Percentiles rank a stretch among this genome's conserved stretches.
Evolutionary conservation across 75 land plant genomes (phyloP).

Genomic region (Selaginella moellendorffii): DNA sequence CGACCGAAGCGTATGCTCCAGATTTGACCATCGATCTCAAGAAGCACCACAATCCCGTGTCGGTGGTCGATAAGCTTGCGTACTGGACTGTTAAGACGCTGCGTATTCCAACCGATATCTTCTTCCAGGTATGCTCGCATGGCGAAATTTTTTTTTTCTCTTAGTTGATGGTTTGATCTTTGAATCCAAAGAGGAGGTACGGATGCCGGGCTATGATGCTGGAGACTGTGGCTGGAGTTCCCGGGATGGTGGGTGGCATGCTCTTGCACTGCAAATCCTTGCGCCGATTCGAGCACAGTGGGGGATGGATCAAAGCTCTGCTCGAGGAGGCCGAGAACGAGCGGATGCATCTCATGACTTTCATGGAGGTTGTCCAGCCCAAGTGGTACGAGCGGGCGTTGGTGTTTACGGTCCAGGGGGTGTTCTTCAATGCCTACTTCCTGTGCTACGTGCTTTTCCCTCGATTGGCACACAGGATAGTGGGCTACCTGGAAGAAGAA

Average conservation of each 20-base stretch:
- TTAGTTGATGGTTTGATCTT: not conserved
- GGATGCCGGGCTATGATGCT: not conserved
- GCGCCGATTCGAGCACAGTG: slow-evolving; percentile 4
- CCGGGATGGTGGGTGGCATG: slow-evolving; percentile 39
- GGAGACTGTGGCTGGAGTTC: slow-evolving; percentile 29
- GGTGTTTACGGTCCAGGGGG: not conserved
- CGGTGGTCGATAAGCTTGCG: slow-evolving; percentile 2
- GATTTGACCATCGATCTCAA: slow-evolving; percentile 1
- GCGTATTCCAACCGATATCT: not conserved
- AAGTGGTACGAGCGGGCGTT: slow-evolving; percentile 6
- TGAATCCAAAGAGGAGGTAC: slow-evolving; percentile 3
- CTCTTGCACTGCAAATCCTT: slow-evolving; percentile 23
- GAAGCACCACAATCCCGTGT: not conserved
- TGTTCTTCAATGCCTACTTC: slow-evolving; percentile 8
- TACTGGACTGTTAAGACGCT: slow-evolving; percentile 5
- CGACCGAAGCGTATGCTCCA: not conserved
- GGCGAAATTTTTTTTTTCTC: not conserved
- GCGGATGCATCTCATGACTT: slow-evolving; percentile 7
- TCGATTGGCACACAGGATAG: not conserved
- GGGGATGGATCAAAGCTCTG: slow-evolving; percentile 7
- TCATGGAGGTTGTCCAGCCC: slow-evolving; percentile 4
- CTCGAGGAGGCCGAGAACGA: slow-evolving; percentile 6
- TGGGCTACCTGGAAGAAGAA: slow-evolving; percentile 6
- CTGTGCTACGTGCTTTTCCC: slow-evolving; percentile 3
- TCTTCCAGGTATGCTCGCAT: not conserved